These are phyloP conservation scores for Colletotrichum sp. DNA, from an alignment of 2,329 filamentous ascomycete genomes.

Conservation along the genomic window DNA sequence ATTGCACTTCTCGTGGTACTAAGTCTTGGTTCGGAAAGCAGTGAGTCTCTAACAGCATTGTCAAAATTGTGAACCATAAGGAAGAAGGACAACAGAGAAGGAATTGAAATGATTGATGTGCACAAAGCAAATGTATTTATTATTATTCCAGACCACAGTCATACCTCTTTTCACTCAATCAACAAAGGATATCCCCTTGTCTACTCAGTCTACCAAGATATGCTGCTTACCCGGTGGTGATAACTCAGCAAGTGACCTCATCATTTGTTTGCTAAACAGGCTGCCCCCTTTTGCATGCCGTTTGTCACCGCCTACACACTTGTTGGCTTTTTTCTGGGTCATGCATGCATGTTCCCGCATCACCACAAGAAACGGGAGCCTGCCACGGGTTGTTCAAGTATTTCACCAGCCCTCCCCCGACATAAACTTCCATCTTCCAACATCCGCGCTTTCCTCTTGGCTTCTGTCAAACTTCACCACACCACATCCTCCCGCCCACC, in stretches of 20 bases:
- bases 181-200: not conserved
- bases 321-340: not conserved
- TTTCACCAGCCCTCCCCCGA: not conserved
- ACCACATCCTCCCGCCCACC: not conserved
- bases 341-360: not conserved
- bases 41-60: fast-evolving
- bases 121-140: not conserved
- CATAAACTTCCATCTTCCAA: not conserved
- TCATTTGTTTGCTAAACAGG: not conserved
- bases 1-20: not conserved
- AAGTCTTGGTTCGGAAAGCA: not conserved
- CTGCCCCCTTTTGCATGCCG: not conserved
- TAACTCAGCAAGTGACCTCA: not conserved
- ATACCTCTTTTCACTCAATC: not conserved
- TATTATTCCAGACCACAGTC: not conserved
- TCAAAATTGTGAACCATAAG: not conserved
- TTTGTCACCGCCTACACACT: not conserved
- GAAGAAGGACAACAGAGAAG: not conserved
- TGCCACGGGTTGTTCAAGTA: not conserved
- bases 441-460: not conserved
- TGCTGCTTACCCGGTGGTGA: not conserved
- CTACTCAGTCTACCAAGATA: not conserved
- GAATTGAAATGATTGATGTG: not conserved
- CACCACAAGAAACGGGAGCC: not conserved
- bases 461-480: not conserved